A percentile compares a stretch with the other conserved stretches of the same genome.
phyloP scores from a whole-genome alignment of 176 grass and related monocot genomes.

The Luzula sylvatica region DNA sequence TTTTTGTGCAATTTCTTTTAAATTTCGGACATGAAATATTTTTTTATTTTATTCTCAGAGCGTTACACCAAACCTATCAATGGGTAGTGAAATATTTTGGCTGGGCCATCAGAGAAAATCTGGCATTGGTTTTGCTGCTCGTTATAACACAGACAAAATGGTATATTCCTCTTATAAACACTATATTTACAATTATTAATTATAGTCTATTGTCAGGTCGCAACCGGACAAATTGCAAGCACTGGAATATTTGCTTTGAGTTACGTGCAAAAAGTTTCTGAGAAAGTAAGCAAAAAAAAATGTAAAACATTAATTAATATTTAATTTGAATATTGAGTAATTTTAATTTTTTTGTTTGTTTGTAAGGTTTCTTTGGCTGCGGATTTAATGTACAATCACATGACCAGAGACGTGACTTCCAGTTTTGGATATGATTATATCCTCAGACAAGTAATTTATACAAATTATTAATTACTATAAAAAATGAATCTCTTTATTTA shows the following conservation, averaged over 20 bases:
- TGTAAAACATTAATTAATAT: slow-evolving; percentile 1
- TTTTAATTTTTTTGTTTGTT: slow-evolving; percentile 5
- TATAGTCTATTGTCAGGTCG: slow-evolving; percentile 47
- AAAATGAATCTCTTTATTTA: neutral
- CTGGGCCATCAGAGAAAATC: slow-evolving; percentile 97
- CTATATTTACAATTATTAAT: neutral
- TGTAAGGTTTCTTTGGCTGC: slow-evolving; percentile 88
- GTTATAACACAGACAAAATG: slow-evolving; percentile 96
- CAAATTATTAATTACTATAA: neutral
- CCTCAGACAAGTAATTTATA: slow-evolving; percentile 60
- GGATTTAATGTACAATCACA: slow-evolving; percentile 99
- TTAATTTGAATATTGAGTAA: neutral
- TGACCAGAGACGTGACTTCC: slow-evolving; percentile 78
- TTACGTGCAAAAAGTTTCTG: slow-evolving; percentile 95
- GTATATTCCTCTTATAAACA: slow-evolving; percentile 21
- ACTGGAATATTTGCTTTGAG: slow-evolving; percentile 92
- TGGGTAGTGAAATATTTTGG: slow-evolving; percentile 95
- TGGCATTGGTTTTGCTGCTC: slow-evolving; percentile 81
- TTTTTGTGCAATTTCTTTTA: neutral
- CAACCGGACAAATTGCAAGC: slow-evolving; percentile 86
- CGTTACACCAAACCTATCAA: slow-evolving; percentile 75
- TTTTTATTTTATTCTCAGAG: slow-evolving; percentile 46
- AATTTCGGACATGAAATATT: neutral
- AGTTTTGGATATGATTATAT: slow-evolving; percentile 98
- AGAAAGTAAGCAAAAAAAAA: slow-evolving; percentile 48